Percentiles rank a stretch among this genome's conserved stretches.
phyloP scores from a whole-genome alignment of 495 filamentous ascomycete genomes.

The Penicillium samsonianum region DNA sequence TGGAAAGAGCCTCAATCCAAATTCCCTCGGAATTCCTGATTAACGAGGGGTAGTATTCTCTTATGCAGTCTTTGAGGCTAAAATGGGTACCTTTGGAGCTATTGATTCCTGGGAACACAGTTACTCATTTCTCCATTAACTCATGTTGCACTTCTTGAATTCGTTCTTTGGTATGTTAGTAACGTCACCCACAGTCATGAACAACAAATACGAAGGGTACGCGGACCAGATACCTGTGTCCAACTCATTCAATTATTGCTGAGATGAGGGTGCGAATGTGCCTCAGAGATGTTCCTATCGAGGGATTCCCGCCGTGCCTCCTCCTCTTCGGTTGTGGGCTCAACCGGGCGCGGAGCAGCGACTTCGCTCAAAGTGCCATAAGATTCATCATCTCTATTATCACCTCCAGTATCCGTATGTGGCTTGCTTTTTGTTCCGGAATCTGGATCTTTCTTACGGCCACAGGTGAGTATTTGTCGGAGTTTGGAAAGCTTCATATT shows the following conservation, averaged over 20 bases:
- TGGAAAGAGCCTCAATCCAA: neutral
- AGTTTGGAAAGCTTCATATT: neutral
- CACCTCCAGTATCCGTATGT: neutral
- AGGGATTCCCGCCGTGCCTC: neutral
- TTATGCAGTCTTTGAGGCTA: neutral
- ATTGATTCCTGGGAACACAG: neutral
- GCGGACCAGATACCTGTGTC: neutral
- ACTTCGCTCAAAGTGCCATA: constrained; percentile 1
- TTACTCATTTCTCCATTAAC: neutral
- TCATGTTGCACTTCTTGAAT: neutral
- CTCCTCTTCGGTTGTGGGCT: neutral
- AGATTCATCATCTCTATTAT: neutral
- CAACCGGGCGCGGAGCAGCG: neutral
- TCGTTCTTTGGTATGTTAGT: neutral
- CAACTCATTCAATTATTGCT: neutral
- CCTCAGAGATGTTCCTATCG: neutral
- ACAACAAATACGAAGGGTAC: neutral
- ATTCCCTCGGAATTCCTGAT: neutral
- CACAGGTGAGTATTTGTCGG: neutral
- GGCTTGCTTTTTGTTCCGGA: neutral
- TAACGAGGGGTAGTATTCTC: neutral
- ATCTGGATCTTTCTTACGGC: neutral
- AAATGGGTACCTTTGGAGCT: neutral
- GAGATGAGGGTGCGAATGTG: constrained; percentile 1
- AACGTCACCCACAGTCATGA: neutral